Percentiles rank a stretch among this genome's conserved stretches.
Evolutionary conservation across 2,329 filamentous ascomycete genomes (phyloP).

Genomic region (Ophiosphaerella korrae): DNA sequence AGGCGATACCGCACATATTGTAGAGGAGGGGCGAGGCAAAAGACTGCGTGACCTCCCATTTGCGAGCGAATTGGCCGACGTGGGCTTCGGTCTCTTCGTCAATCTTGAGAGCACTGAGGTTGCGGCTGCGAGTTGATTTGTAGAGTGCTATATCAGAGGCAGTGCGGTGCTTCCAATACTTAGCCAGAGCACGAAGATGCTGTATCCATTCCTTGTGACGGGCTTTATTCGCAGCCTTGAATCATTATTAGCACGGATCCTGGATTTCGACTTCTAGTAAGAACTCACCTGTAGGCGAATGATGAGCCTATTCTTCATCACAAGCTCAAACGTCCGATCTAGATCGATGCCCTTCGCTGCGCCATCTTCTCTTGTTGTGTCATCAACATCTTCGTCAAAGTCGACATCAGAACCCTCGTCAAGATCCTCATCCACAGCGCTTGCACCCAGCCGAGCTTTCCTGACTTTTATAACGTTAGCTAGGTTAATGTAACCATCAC

Average conservation of each 20-base stretch:
- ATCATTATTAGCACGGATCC: too few relatives aligned
- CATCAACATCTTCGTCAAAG: conserved; percentile 56
- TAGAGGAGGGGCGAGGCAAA: conserved; percentile 68
- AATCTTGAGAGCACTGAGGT: conserved; percentile 64
- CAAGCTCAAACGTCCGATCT: conserved; percentile 65
- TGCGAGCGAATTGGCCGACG: conserved; percentile 68
- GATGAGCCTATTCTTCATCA: conserved; percentile 65
- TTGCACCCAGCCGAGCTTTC: conserved; percentile 58
- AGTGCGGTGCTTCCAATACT: conserved; percentile 66
- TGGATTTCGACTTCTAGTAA: too few relatives aligned
- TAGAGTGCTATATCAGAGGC: conserved; percentile 62
- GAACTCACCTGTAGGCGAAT: conserved; percentile 61
- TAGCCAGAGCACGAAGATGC: conserved; percentile 60
- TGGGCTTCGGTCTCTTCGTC: conserved; percentile 69
- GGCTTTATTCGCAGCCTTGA: conserved; percentile 57
- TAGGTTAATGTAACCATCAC: conserved; percentile 70
- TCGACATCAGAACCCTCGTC: conserved; percentile 60
- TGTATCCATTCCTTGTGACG: conserved; percentile 67
- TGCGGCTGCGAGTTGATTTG: conserved; percentile 62
- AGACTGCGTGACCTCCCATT: conserved; percentile 70
- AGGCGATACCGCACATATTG: conserved; percentile 69
- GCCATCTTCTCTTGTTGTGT: conserved; percentile 58
- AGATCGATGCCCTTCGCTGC: conserved; percentile 59
- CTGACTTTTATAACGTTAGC: conserved; percentile 63
- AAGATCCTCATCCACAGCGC: conserved; percentile 59